Conservation (phyloP, 768 basidiomycete genomes). For the Crassisporium funariophilum region DNA sequence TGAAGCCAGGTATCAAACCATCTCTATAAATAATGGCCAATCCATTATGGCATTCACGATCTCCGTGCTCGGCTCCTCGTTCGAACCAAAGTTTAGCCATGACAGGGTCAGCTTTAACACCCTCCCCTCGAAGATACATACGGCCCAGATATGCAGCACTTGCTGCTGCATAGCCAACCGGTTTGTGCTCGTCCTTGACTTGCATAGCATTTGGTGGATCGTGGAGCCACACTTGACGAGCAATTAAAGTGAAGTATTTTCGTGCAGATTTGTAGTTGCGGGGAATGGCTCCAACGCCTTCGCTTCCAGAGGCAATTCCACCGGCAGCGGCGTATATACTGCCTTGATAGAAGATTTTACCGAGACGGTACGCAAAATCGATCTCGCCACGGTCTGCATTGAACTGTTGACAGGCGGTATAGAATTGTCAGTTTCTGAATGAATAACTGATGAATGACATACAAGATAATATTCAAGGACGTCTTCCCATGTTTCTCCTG, state of each 20-base stretch:
- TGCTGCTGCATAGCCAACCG: constrained; percentile 66
- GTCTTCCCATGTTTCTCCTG: constrained; percentile 94
- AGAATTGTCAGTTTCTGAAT: not conserved
- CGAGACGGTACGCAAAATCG: constrained; percentile 88
- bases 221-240: constrained; percentile 85
- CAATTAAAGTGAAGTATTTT: constrained; percentile 83
- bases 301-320: constrained; percentile 84
- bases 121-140: constrained; percentile 95
- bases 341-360: constrained; percentile 96
- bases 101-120: constrained; percentile 73
- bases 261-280: constrained; percentile 77
- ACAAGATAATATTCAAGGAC: constrained; percentile 91
- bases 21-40: constrained; percentile 93
- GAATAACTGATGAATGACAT: constrained; percentile 18
- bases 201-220: constrained; percentile 64
- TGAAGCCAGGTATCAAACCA: constrained; percentile 61
- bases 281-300: constrained; percentile 89
- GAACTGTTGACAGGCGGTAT: constrained; percentile 54
- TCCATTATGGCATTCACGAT: constrained; percentile 87
- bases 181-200: constrained; percentile 53
- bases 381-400: constrained; percentile 92
- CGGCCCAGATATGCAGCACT: constrained; percentile 89
- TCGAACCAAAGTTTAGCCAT: constrained; percentile 94
- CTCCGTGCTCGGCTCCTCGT: constrained; percentile 76
- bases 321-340: constrained; percentile 82